Evolutionary conservation across 1,284 basidiomycete genomes (phyloP), one percentile per base, ranked within the genome.

Genomic region (Ustilago bromivora): DNA sequence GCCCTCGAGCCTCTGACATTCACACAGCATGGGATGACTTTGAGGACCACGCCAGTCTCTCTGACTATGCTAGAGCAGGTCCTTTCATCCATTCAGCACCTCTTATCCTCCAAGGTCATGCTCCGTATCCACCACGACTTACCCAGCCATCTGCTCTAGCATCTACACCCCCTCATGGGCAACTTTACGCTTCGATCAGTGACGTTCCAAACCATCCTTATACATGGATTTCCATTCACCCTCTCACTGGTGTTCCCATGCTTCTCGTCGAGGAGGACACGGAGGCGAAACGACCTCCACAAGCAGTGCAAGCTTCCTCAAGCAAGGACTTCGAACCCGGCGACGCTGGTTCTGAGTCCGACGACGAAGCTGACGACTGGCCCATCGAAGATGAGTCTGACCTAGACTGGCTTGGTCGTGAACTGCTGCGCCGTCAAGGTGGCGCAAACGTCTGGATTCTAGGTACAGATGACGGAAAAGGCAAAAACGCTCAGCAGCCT

Each of bases 321-420:
- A 13, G 35, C 10, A 23, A 23, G 12, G 32, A 52, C 8, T 23
- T 13, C 9, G 15, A 36, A 2, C 35, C 40, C 4, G 1, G n/a
- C 7, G 15, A 40, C 2, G 10, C 41, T 15, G 46, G 54, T 54
- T 17, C n/a, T 9, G 60, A 64, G 1, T 19, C 53, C 10, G 57
- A 68, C 2, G 75, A 60, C 9, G 64, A 70, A 11, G 28, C 35
- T 5, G 69, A 57, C 8, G 71, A 61, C 38, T 65, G 72, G 62
- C 65, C 61, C 5, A 56, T 64, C 10, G 43, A 76, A 7, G 80
- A 82, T 40, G 80, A 82, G 34, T 61, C 49, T 10, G 79, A 80
- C 32, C 43, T 82, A 31, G 79, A 82, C 65, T 80, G 79, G 76
- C 77, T 82, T 9, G 80, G 79, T 36, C 59, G 55, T 10, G 79